Percentiles rank a stretch among this genome's conserved stretches.
Evolutionary conservation across 305 asterid genomes (phyloP).

Genomic region (Fraxinus baroniana): DNA sequence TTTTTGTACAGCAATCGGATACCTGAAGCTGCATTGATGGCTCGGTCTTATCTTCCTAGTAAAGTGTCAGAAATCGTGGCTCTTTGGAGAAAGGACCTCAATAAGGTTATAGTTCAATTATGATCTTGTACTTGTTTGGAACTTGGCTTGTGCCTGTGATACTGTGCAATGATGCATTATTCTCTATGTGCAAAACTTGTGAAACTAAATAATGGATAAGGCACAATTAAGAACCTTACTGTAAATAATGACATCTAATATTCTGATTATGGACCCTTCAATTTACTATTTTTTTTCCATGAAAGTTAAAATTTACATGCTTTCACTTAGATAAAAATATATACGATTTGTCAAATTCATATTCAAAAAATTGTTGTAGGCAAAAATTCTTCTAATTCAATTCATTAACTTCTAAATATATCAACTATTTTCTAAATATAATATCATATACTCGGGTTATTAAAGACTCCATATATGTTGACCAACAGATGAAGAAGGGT

Average conservation of each 20-base stretch:
- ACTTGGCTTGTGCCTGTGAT: conserved; percentile 9
- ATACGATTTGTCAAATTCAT: background rate
- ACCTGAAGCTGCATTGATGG: conserved; percentile 99
- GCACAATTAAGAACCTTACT: background rate
- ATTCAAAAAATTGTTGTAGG: background rate
- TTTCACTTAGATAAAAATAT: background rate
- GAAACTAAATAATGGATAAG: background rate
- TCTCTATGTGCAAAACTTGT: background rate
- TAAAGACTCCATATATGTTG: background rate
- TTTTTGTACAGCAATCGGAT: conserved; percentile 75
- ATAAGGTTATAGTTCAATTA: conserved; percentile 47
- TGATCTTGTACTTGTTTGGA: conserved; percentile 7
- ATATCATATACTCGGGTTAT: background rate
- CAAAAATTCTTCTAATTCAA: background rate
- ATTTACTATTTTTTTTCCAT: background rate
- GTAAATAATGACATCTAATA: background rate
- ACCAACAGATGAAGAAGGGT: background rate
- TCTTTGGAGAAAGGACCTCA: conserved; percentile 91
- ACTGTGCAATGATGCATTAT: background rate
- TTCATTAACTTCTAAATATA: background rate
- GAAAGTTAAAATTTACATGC: background rate
- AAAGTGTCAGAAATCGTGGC: conserved; percentile 94
- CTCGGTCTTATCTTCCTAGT: conserved; percentile 99
- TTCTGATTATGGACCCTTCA: background rate
- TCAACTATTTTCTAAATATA: background rate